Conservation (phyloP, 352 stramenopile genomes). For the Phytophthora meadii region DNA sequence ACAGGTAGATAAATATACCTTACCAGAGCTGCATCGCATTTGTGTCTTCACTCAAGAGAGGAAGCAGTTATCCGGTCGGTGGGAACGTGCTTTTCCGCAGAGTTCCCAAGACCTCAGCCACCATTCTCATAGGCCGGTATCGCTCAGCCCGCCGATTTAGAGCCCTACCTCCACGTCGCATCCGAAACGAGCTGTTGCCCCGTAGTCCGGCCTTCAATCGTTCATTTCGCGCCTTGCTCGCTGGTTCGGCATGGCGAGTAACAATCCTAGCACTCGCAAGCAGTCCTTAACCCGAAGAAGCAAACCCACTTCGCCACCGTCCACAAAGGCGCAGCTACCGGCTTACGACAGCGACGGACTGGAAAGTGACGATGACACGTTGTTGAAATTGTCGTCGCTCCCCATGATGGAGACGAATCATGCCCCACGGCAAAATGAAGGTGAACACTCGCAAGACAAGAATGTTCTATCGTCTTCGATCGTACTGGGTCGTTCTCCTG, state of each 20-base stretch:
- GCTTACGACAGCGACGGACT: slow-evolving; percentile 33
- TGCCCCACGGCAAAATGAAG: slow-evolving; percentile 11
- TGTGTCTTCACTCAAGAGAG: slow-evolving; percentile 4
- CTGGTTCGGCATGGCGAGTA: slow-evolving; percentile 37
- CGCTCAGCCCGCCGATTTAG: slow-evolving; percentile 6
- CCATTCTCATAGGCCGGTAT: slow-evolving; percentile 12
- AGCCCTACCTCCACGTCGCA: slow-evolving; percentile 28
- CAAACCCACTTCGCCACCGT: slow-evolving; percentile 11
- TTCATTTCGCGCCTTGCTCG: slow-evolving; percentile 38
- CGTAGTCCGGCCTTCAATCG: slow-evolving; percentile 5
- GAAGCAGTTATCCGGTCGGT: slow-evolving; percentile 30
- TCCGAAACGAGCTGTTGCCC: slow-evolving; percentile 26
- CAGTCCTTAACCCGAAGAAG: slow-evolving; percentile 7
- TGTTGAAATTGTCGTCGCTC: slow-evolving; percentile 37
- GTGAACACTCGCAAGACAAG: slow-evolving; percentile 11
- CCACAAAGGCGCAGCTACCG: slow-evolving; percentile 9
- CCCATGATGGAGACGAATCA: slow-evolving; percentile 35
- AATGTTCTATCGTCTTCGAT: slow-evolving; percentile 2
- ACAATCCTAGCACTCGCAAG: slow-evolving; percentile 27
- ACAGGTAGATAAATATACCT: slow-evolving; percentile 22
- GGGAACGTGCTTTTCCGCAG: slow-evolving; percentile 25
- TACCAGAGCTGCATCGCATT: slow-evolving; percentile 9
- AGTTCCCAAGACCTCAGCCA: slow-evolving; percentile 19
- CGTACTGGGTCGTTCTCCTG: slow-evolving; percentile 8
- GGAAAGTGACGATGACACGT: slow-evolving; percentile 39